Evolutionary conservation across 495 filamentous ascomycete genomes (phyloP).

Genomic region (Xylaria flabelliformis): DNA sequence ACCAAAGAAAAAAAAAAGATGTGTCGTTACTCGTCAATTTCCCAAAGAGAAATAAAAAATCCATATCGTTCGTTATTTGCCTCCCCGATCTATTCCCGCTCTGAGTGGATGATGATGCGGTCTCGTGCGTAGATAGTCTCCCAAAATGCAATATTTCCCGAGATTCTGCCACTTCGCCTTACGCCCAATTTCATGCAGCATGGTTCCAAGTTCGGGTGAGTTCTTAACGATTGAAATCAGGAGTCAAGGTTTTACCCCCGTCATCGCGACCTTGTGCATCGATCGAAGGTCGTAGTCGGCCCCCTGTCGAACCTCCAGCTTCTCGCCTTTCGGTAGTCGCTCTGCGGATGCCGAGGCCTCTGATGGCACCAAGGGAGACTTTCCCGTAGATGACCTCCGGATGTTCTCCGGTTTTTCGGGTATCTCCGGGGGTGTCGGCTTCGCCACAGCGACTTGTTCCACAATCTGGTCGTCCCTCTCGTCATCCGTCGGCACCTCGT

Average conservation of each 20-base stretch:
- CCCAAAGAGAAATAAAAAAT: not conserved
- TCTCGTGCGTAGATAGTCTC: conserved; percentile 20
- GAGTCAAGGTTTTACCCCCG: conserved; percentile 43
- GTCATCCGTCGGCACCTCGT: conserved; percentile 24
- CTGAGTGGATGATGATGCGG: conserved; percentile 25
- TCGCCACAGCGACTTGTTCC: not conserved
- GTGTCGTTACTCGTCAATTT: conserved; percentile 24
- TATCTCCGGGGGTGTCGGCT: conserved; percentile 2
- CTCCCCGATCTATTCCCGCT: conserved; percentile 9
- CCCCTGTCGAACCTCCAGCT: conserved; percentile 25
- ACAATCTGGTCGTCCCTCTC: conserved; percentile 7
- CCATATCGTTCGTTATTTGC: conserved; percentile 22
- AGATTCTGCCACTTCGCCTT: conserved; percentile 24
- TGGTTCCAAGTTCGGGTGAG: conserved; percentile 8
- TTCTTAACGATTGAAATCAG: conserved; percentile 27
- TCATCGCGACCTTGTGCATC: conserved; percentile 42
- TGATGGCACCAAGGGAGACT: not conserved
- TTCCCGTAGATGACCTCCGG: conserved; percentile 20
- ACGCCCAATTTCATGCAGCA: conserved; percentile 28
- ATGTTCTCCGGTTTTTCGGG: conserved; percentile 12
- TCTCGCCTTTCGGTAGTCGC: conserved; percentile 1
- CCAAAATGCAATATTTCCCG: conserved; percentile 17
- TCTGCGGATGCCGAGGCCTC: conserved; percentile 19
- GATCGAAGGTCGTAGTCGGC: conserved; percentile 40
- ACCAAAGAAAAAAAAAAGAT: not conserved